phyloP scores from a whole-genome alignment of 1,284 basidiomycete species.

The Ganoderma sp. region DNA sequence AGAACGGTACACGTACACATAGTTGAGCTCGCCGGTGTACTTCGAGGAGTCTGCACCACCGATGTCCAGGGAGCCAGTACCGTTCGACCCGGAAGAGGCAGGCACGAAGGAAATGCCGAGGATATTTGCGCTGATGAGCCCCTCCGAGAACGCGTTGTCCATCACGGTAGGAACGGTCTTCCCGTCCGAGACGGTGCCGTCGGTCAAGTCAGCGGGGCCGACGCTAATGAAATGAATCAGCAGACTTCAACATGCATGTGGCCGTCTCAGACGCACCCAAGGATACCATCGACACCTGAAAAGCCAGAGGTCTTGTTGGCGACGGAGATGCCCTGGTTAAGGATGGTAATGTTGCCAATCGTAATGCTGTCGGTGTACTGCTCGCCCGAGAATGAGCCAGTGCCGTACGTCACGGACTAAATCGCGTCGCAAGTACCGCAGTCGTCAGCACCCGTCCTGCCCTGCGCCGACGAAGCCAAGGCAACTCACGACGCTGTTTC shows the following conservation, averaged over 20 bases:
- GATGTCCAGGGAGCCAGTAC: slow-evolving; percentile 41
- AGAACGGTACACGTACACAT: slow-evolving; percentile 45
- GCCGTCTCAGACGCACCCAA: not conserved
- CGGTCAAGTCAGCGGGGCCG: slow-evolving; percentile 54
- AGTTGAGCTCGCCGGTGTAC: slow-evolving; percentile 54
- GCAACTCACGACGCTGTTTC: slow-evolving; percentile 14
- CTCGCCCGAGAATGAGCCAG: slow-evolving; percentile 12
- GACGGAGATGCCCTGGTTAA: slow-evolving; percentile 55
- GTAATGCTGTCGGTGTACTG: slow-evolving; percentile 52
- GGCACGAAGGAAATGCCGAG: slow-evolving; percentile 19
- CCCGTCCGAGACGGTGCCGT: slow-evolving; percentile 18
- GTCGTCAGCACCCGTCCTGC: not conserved
- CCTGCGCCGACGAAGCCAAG: not conserved
- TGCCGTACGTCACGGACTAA: slow-evolving; percentile 51
- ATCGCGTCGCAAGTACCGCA: slow-evolving; percentile 24
- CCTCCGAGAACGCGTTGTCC: slow-evolving; percentile 51
- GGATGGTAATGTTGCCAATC: slow-evolving; percentile 40
- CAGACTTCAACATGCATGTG: not conserved
- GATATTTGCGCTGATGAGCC: slow-evolving; percentile 21
- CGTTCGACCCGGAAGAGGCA: not conserved
- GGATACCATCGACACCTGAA: not conserved
- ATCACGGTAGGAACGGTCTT: slow-evolving; percentile 35
- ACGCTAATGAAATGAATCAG: slow-evolving; percentile 31
- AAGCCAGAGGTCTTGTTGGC: slow-evolving; percentile 47
- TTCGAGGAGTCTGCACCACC: slow-evolving; percentile 55